Evolutionary conservation across 2,329 filamentous ascomycete species (phyloP).

Genomic region (Zelopaecilomyces penicillatus): DNA sequence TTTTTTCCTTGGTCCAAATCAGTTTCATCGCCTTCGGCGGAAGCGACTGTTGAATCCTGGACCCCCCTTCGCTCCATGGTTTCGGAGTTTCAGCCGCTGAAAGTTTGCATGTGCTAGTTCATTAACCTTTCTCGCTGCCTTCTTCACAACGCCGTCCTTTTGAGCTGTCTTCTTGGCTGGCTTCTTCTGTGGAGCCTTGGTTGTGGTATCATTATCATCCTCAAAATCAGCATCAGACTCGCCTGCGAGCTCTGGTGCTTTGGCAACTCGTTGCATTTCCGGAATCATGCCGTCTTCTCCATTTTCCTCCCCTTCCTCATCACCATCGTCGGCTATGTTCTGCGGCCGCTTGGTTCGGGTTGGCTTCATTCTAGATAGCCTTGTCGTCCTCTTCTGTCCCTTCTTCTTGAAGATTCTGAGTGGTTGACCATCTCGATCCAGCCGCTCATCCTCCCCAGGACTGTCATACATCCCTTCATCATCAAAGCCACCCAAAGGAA

Average conservation of each 20-base stretch:
- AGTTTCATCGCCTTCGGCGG: constrained; percentile 35
- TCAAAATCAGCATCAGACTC: constrained; percentile 9
- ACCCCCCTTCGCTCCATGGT: constrained; percentile 54
- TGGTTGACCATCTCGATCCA: constrained; percentile 50
- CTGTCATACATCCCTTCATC: constrained; percentile 53
- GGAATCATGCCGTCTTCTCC: constrained; percentile 28
- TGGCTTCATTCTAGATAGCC: constrained; percentile 56
- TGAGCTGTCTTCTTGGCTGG: constrained; percentile 21
- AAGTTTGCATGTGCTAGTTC: constrained; percentile 59
- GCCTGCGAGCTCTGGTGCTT: constrained; percentile 7
- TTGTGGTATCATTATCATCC: constrained; percentile 13
- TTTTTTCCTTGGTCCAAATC: too few relatives aligned
- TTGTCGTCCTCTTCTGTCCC: constrained; percentile 71
- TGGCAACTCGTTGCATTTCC: constrained; percentile 18
- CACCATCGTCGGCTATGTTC: constrained; percentile 20
- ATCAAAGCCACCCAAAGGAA: constrained; percentile 53
- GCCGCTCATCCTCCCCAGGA: constrained; percentile 37
- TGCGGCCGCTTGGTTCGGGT: constrained; percentile 39
- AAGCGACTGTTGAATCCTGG: constrained; percentile 50
- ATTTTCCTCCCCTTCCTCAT: constrained; percentile 24
- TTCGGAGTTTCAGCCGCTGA: constrained; percentile 55
- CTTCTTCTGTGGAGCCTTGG: constrained; percentile 16
- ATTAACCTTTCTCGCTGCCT: constrained; percentile 51
- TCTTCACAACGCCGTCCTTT: constrained; percentile 40
- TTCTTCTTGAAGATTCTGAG: constrained; percentile 70